Percentiles rank a stretch among this genome's conserved stretches.
Conservation (phyloP, 371 early-diverging fungal genomes). For the Mucor circinelloides region DNA sequence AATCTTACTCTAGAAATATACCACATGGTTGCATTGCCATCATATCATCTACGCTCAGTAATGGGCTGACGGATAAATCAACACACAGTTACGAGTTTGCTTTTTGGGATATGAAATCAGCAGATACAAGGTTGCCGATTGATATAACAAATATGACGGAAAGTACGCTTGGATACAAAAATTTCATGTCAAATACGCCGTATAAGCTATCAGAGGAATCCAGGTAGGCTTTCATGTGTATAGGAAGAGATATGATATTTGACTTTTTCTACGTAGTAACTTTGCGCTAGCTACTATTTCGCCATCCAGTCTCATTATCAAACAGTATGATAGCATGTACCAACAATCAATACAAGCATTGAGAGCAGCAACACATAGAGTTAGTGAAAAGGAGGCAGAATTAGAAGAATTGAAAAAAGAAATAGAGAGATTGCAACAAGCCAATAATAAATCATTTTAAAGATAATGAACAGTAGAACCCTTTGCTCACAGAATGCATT, state of each 20-base stretch:
- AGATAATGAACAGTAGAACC: background rate
- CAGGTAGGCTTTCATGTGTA: background rate
- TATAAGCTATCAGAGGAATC: background rate
- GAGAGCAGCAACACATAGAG: background rate
- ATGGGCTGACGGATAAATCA: slow-evolving; percentile 4
- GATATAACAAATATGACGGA: slow-evolving; percentile 23
- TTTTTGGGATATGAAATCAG: slow-evolving; percentile 26
- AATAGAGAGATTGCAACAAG: background rate
- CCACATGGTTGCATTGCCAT: slow-evolving; percentile 25
- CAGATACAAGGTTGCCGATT: slow-evolving; percentile 8
- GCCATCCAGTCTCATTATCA: slow-evolving; percentile 5
- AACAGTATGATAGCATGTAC: slow-evolving; percentile 19
- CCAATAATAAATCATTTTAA: background rate
- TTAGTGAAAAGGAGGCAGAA: slow-evolving; percentile 7
- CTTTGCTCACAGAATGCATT: no score
- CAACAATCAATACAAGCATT: slow-evolving; percentile 10
- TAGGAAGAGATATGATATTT: no score
- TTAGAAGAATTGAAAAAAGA: background rate
- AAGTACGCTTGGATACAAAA: slow-evolving; percentile 14
- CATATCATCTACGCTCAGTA: slow-evolving; percentile 5
- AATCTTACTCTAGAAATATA: slow-evolving; percentile 10
- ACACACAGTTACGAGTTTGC: slow-evolving; percentile 25
- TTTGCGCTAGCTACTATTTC: background rate
- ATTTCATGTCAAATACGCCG: slow-evolving; percentile 23
- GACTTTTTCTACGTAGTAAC: background rate